Base-by-base conservation (phyloP, 2,329 filamentous ascomycete species). In the Sarocladiaceae sp. region DNA sequence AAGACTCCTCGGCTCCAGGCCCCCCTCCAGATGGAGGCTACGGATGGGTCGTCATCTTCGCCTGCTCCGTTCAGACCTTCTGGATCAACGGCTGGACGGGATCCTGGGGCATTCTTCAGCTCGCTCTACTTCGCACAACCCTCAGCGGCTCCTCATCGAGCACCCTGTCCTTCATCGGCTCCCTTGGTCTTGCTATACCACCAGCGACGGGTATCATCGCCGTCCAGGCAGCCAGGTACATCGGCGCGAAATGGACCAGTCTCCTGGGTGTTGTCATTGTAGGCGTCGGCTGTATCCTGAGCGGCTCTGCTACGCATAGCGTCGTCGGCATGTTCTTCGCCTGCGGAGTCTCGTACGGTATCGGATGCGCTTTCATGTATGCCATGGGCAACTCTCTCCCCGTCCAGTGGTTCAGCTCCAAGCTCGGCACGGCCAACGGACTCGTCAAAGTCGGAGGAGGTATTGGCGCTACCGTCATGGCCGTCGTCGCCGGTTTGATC, bases 371-470 rank as follows among this genome's bases (percentile, higher is more conserved):
- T 32, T 40, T 51, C 7, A 40, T 49, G 31, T 51, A 48, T 40
- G 46, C 50, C 4, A 45, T 45, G 16, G 39, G 33, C 46, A 48
- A 46, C 16, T 45, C 29, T 6, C 47, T 48, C 9, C 50, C 48
- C 6, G 45, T 47, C 1, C 48, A 51, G 45, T 51, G 45, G 41
- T 51, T 51, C 24, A 44, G 20, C 33, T 32, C 20, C 20, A 26
- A 29, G 20, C 46, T 47, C 20, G 48, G 48, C 9, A 40, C 46
- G 1, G 50, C 50, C 13, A 51, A 51, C 34, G 48, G 48, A 11
- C 16, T 50, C 11, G 46, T 48, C 33, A 50, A 50, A 18, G 33
- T 47, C 6, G 48, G 50, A 3, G 50, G 50, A 13, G 50, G 50
- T 2, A 40, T 50, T 20, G 50, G 50, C 26, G 50, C 45, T 12